phyloP scores from a whole-genome alignment of 2,329 filamentous ascomycete species.

The Curvularia spicifera region DNA sequence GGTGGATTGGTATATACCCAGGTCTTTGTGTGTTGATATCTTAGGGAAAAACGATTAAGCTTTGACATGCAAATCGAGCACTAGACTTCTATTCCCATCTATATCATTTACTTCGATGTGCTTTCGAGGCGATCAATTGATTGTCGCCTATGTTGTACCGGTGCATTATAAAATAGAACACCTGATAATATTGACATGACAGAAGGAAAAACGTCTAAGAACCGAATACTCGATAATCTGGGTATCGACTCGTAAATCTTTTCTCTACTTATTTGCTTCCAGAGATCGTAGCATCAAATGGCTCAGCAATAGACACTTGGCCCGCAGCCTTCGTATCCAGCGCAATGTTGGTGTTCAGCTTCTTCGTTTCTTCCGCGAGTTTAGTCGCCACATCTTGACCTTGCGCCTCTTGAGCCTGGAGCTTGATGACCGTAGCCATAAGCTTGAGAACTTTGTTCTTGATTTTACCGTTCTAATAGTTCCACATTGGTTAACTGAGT shows the following conservation, averaged over 20 bases:
- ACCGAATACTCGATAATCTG: not conserved
- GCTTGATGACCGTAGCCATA: slow-evolving; percentile 58
- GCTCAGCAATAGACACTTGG: slow-evolving; percentile 47
- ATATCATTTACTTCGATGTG: not conserved
- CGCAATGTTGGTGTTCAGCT: slow-evolving; percentile 62
- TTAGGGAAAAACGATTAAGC: not conserved
- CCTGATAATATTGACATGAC: not conserved
- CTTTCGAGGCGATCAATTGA: not conserved
- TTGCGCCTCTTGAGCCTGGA: slow-evolving; percentile 61
- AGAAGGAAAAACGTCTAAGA: not conserved
- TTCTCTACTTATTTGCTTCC: slow-evolving; percentile 14
- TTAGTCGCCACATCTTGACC: slow-evolving; percentile 56
- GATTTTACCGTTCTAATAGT: slow-evolving; percentile 59
- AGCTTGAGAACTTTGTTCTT: slow-evolving; percentile 68
- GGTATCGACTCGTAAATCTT: not conserved
- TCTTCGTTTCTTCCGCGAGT: slow-evolving; percentile 57
- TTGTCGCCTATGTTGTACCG: not conserved
- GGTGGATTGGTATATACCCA: slow-evolving; percentile 3
- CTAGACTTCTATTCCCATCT: not conserved
- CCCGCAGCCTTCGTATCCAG: slow-evolving; percentile 58
- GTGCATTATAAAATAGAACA: not conserved
- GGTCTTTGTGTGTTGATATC: not conserved
- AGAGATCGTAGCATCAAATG: slow-evolving; percentile 39
- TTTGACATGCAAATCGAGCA: not conserved
- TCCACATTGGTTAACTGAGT: too few relatives aligned